A percentile compares a stretch with the other conserved stretches of the same genome.
phyloP scores from a whole-genome alignment of 306 rosid species.

The Sicyos baderoa region DNA sequence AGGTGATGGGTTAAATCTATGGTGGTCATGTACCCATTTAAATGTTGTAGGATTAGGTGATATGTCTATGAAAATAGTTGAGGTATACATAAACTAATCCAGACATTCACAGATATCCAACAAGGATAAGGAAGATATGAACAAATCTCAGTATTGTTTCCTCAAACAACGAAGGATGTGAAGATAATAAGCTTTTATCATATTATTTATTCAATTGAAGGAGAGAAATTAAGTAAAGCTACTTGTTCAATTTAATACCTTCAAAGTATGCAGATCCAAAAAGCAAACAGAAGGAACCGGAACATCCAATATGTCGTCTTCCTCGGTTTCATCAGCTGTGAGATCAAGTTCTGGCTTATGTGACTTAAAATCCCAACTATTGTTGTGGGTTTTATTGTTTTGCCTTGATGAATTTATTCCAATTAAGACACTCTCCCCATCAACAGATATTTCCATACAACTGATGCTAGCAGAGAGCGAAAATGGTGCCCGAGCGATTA shows the following conservation, averaged over 20 bases:
- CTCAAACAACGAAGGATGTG: not conserved
- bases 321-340: constrained; percentile 34
- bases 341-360: constrained; percentile 34
- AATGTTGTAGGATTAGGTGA: too few relatives aligned
- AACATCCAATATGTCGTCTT: constrained; percentile 46
- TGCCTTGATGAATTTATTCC: constrained; percentile 49
- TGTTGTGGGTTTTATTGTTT: constrained; percentile 27
- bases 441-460: constrained; percentile 85
- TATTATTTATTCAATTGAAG: not conserved
- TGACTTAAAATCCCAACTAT: constrained; percentile 41
- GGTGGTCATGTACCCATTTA: too few relatives aligned
- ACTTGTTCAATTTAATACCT: constrained; percentile 46
- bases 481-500: constrained; percentile 49
- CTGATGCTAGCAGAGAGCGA: constrained; percentile 50
- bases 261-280: constrained; percentile 71
- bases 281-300: constrained; percentile 80
- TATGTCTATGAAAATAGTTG: too few relatives aligned
- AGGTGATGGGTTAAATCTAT: too few relatives aligned
- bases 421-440: constrained; percentile 75
- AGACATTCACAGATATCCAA: too few relatives aligned
- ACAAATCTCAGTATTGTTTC: too few relatives aligned
- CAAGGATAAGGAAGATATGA: not conserved
- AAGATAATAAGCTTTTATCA: not conserved
- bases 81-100: too few relatives aligned
- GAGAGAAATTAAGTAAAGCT: not conserved